Percentiles rank a stretch among this genome's conserved stretches.
These are phyloP conservation scores for Phytophthora colocasiae DNA, from an alignment of 352 stramenopile genomes.

Conservation along the genomic window DNA sequence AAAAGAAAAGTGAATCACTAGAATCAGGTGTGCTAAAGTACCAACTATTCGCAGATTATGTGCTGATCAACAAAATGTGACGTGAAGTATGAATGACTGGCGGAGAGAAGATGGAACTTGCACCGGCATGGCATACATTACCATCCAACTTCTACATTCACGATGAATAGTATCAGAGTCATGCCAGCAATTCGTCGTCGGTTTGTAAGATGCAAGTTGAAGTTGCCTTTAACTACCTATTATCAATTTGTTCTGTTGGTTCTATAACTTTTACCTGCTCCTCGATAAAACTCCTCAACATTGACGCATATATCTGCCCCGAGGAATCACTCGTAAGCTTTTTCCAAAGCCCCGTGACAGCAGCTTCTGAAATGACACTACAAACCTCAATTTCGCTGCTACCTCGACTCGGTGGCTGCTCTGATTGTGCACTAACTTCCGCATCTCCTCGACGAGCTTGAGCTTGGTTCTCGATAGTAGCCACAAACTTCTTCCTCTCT, in stretches of 20 bases:
- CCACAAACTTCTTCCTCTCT: slow-evolving; percentile 36
- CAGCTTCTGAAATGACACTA: slow-evolving; percentile 4
- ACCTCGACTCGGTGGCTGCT: slow-evolving; percentile 8
- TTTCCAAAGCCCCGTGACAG: slow-evolving; percentile 30
- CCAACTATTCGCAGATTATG: no score
- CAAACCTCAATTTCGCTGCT: slow-evolving; percentile 1
- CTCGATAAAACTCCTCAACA: slow-evolving; percentile 16
- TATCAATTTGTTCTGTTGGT: slow-evolving; percentile 7
- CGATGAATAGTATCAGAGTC: not conserved
- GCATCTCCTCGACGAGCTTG: not conserved
- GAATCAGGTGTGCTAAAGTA: slow-evolving; percentile 16
- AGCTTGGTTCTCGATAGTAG: slow-evolving; percentile 18
- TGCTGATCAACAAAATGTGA: slow-evolving; percentile 27
- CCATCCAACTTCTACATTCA: not conserved
- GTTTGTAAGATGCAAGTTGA: slow-evolving; percentile 19
- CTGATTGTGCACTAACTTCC: not conserved
- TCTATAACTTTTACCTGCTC: not conserved
- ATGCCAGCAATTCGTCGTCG: not conserved
- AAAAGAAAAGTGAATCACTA: not conserved
- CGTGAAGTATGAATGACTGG: slow-evolving; percentile 28
- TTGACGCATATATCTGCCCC: slow-evolving; percentile 33
- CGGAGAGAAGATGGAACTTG: slow-evolving; percentile 7
- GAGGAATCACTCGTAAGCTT: slow-evolving; percentile 30
- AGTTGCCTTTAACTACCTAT: slow-evolving; percentile 17
- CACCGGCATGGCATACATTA: not conserved